Evolutionary conservation across 805 yeast genomes (phyloP), one percentile per base, ranked within the genome.

Genomic region (Wickerhamiella parazyma): DNA sequence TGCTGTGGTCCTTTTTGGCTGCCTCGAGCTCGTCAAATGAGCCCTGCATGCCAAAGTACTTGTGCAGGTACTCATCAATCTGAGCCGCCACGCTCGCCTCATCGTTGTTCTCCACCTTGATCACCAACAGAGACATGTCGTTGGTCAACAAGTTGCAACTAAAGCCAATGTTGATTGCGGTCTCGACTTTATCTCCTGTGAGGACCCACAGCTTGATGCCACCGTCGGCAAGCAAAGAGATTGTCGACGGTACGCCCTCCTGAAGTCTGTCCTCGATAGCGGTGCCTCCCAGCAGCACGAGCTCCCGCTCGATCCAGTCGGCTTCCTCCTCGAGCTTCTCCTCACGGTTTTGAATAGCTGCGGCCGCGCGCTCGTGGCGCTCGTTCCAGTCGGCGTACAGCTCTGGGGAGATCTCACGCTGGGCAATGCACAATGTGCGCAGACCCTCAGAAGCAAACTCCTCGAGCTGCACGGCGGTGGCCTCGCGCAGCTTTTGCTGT

Each of bases 161-260:
- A 56, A 80, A 81, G 2, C 93, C 93, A 59, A 81, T 81, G 60
- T 82, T 82, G 58, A 81, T 82, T 3, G 93, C 93, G n/a, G 93
- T 81, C 60, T 81, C 93, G 37, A 81, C 77, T 58, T 79, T 76
- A 61, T 81, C 93, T 51, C 93, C 93, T 10, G 93, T 81, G 22
- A 81, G 65, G 39, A 81, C 91, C 93, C 93, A 81, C 31, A 82
- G 67, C 61, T 81, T 81, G 51, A 81, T 76, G 35, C 93, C 93
- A 0, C 87, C 93, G 34, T 72, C 68, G 8, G 76, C 75, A 41
- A 82, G 67, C 38, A 78, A 60, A 11, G 78, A 75, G 53, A 81
- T 82, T 1, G 89, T 68, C 45, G 75, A 76, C 1, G 91, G 89
- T 12, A 81, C 93, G 48, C 89, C 89, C 42, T 76, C 78, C 59